A percentile compares a stretch with the other conserved stretches of the same genome.
Evolutionary conservation across 2,329 filamentous ascomycete species (phyloP).

Genomic region (Neonectria sp.): DNA sequence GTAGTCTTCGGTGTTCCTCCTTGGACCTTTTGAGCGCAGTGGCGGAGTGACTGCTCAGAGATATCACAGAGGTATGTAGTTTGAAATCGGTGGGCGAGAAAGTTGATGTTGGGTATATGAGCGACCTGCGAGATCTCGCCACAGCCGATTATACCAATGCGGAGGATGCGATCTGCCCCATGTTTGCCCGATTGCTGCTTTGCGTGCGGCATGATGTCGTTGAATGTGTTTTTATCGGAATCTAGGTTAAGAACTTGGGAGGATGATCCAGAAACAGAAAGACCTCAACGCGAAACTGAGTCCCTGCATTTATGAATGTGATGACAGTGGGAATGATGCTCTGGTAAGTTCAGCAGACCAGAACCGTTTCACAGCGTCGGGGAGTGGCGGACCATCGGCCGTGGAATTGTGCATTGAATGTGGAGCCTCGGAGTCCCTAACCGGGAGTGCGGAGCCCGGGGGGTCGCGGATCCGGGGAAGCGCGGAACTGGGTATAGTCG

Average conservation of each 20-base stretch:
- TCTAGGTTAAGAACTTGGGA: neutral
- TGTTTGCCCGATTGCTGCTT: neutral
- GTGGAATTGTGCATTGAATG: too few species aligned
- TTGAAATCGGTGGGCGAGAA: conserved; percentile 60
- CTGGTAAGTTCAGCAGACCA: too few species aligned
- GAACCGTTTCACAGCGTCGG: too few species aligned
- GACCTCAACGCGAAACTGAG: neutral
- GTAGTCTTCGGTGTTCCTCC: conserved; percentile 49
- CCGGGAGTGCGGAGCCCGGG: neutral
- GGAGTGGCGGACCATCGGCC: too few species aligned
- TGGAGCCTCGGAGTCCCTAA: neutral
- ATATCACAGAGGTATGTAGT: conserved; percentile 67
- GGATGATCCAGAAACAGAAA: neutral
- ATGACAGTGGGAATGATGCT: neutral
- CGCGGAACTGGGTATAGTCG: too few species aligned
- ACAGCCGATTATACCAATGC: conserved; percentile 13
- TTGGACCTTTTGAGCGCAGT: conserved; percentile 46
- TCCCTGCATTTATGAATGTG: neutral
- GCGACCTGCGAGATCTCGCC: conserved; percentile 58
- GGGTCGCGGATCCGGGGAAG: too few species aligned
- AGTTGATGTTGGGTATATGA: conserved; percentile 66
- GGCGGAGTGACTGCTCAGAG: conserved; percentile 52
- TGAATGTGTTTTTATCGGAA: neutral
- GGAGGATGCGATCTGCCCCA: neutral
- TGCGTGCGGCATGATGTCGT: neutral